These are phyloP conservation scores for Trypanosoma platydactyli DNA, from an alignment of 208 protist genomes.

Conservation along the genomic window DNA sequence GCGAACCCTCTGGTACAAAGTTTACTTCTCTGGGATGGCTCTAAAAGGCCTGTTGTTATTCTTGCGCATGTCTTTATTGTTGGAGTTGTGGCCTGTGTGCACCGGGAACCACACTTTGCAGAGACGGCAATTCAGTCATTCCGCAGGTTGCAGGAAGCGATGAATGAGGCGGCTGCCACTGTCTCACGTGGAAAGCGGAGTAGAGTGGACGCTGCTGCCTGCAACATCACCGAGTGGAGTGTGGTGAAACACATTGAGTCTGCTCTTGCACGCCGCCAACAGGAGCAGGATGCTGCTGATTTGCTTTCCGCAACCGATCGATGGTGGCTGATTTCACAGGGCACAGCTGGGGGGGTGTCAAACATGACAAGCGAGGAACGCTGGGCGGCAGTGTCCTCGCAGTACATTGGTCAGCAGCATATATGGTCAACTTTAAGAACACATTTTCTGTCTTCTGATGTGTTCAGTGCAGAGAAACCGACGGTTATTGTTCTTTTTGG, in stretches of 20 bases:
- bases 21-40: conserved; percentile 9
- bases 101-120: conserved; percentile 28
- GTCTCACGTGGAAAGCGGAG: neutral
- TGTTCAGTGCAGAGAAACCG: conserved; percentile 76
- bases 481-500: conserved; percentile 85
- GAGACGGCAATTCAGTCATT: conserved; percentile 35
- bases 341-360: neutral
- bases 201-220: neutral
- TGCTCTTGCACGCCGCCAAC: conserved; percentile 45
- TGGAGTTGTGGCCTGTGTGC: conserved; percentile 34
- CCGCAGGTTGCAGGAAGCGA: conserved; percentile 26
- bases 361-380: conserved; percentile 27
- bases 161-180: conserved; percentile 4
- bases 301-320: conserved; percentile 20
- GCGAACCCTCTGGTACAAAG: neutral
- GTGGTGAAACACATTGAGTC: conserved; percentile 37
- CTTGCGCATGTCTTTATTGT: conserved; percentile 51
- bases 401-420: conserved; percentile 76
- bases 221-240: conserved; percentile 26
- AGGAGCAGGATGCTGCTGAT: conserved; percentile 43
- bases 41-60: conserved; percentile 40
- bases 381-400: conserved; percentile 42
- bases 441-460: conserved; percentile 60
- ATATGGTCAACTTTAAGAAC: conserved; percentile 50
- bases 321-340: conserved; percentile 11